Percentiles rank a stretch among this genome's conserved stretches.
Conservation (phyloP, 805 yeast genomes). For the Yamadazyma ubonensis region DNA sequence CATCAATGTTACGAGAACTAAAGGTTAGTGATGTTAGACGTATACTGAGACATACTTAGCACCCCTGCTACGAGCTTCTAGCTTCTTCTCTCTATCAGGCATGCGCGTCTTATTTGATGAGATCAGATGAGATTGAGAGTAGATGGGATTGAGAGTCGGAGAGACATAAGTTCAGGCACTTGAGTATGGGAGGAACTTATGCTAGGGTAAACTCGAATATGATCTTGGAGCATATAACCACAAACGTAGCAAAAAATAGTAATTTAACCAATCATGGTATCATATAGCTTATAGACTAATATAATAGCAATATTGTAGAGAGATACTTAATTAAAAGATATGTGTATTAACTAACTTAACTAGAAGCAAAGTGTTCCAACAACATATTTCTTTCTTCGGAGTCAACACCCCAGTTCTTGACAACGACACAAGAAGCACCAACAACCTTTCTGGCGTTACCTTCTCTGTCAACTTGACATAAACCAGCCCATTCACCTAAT, state of each 20-base stretch:
- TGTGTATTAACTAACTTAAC: too few species aligned
- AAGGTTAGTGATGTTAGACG: not conserved
- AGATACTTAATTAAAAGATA: constrained; percentile 2
- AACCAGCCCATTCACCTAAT: constrained; percentile 99
- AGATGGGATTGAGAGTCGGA: not conserved
- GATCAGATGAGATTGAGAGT: not conserved
- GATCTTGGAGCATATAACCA: too few species aligned
- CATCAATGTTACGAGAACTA: constrained; percentile 15
- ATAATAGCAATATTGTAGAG: too few species aligned
- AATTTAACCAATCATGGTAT: too few species aligned
- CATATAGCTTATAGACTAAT: too few species aligned
- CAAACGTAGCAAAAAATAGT: too few species aligned
- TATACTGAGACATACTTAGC: constrained; percentile 38
- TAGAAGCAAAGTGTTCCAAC: constrained; percentile 84
- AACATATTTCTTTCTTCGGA: constrained; percentile 95
- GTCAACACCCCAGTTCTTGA: constrained; percentile 99
- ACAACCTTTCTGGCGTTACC: constrained; percentile 99
- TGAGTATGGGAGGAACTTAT: too few species aligned
- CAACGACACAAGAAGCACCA: constrained; percentile 99
- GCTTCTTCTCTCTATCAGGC: constrained; percentile 18
- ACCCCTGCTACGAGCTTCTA: constrained; percentile 38
- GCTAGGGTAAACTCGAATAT: too few species aligned
- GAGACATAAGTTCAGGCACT: too few species aligned
- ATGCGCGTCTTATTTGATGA: constrained; percentile 1
- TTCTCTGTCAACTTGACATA: constrained; percentile 98